phyloP scores from a whole-genome alignment of 2,329 filamentous ascomycete species.

The Boeremia exigua region DNA sequence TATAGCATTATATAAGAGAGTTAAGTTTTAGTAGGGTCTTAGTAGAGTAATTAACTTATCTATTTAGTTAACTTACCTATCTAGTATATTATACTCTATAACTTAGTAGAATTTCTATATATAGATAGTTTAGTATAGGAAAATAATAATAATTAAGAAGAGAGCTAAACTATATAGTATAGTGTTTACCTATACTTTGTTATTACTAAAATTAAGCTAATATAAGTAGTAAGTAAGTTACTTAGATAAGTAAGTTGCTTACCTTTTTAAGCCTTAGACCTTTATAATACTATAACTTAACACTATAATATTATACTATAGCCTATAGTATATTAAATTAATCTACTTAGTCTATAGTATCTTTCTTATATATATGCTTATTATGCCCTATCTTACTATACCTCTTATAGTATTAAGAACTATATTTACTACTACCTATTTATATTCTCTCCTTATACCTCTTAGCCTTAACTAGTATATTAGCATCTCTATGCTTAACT shows the following conservation, averaged over 20 bases:
- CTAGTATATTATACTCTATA: too few relatives aligned
- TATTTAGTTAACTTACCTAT: too few relatives aligned
- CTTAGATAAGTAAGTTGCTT: too few relatives aligned
- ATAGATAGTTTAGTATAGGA: too few relatives aligned
- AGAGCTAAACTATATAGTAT: too few relatives aligned
- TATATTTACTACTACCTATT: neutral
- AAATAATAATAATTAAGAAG: too few relatives aligned
- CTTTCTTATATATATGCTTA: slow-evolving; percentile 6
- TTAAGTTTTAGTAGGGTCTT: too few relatives aligned
- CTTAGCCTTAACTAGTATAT: slow-evolving; percentile 2
- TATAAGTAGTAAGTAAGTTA: neutral
- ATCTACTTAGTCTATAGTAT: slow-evolving; percentile 3
- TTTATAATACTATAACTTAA: slow-evolving; percentile 7
- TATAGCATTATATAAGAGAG: too few relatives aligned
- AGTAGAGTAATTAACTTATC: too few relatives aligned
- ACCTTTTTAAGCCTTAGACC: neutral
- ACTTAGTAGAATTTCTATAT: too few relatives aligned
- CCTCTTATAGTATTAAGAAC: neutral
- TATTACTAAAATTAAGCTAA: too few relatives aligned
- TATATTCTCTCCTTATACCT: neutral
- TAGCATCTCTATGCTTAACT: slow-evolving; percentile 2
- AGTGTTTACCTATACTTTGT: too few relatives aligned
- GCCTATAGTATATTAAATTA: slow-evolving; percentile 11
- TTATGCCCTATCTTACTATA: neutral
- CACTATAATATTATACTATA: slow-evolving; percentile 3